Base-by-base conservation (phyloP, 164 flowering plant species). In the Piper longum region DNA sequence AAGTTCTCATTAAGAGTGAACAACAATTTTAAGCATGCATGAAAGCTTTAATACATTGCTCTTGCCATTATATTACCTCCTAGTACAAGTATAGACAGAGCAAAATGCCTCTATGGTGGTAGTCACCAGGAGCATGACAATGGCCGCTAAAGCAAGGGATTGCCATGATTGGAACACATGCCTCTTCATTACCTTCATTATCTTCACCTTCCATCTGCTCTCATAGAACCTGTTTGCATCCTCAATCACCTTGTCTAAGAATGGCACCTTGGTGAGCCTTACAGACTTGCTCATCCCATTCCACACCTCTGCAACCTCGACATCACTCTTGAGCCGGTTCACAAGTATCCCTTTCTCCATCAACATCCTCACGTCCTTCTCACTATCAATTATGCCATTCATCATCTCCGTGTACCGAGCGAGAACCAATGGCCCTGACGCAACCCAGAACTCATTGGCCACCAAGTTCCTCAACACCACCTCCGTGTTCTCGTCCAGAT, bases 331-430 rank as follows among this genome's bases (percentile, higher is more conserved):
- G 65, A 73, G 40, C 9, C 42, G 70, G 60, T 64, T 73, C 52
- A 55, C 42, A 7, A 73, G 13, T 11, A 73, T 64, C 42, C 69
- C 71, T 26, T 13, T 45, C 44, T 66, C 71, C 63, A 75, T 72
- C 7, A 72, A 64, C 26, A 71, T 1, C 51, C 58, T 66, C 56
- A 62, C 77, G 51, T 74, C 77, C 43, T 72, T 71, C 18, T 69
- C 68, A 0, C 61, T 64, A 3, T 75, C 78, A 5, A 74, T 69
- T 13, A 74, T 69, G 12, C 78, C 78, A 16, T 72, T 72, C 73
- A 75, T 75, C 41, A 75, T 42, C 18, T 75, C 75, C 4, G 66
- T 69, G 66, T 75, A 72, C 0, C 78, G 75, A 0, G 78, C 52
- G 26, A 75, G 58, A 39, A 71, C 68, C 60, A 66, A 36, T 4